Conservation (phyloP, 768 basidiomycete genomes). For the Fistulinella prunicolor region DNA sequence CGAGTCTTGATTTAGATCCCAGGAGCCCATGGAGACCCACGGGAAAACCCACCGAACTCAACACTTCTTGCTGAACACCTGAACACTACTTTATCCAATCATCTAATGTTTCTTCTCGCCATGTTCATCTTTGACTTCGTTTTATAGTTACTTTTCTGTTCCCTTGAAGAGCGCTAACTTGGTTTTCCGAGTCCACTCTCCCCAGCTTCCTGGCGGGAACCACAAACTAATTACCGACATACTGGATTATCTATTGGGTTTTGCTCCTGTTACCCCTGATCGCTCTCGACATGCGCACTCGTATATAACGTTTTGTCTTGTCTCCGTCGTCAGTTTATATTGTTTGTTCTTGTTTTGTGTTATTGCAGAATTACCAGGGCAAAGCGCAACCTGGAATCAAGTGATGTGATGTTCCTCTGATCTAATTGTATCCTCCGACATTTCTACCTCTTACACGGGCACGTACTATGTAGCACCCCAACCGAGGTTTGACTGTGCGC, state of each 20-base stretch:
- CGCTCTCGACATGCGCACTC: slow-evolving; percentile 37
- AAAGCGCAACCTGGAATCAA: no score
- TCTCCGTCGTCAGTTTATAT: slow-evolving; percentile 26
- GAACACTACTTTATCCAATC: slow-evolving; percentile 3
- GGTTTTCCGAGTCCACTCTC: slow-evolving; percentile 17
- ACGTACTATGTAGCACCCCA: no score
- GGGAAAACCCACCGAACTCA: slow-evolving; percentile 19
- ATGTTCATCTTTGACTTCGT: slow-evolving; percentile 20
- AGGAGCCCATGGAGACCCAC: slow-evolving; percentile 34
- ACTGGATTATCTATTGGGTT: slow-evolving; percentile 33
- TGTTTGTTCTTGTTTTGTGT: slow-evolving; percentile 34
- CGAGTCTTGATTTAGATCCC: slow-evolving; percentile 65
- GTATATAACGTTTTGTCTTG: slow-evolving; percentile 35
- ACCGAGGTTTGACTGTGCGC: background rate
- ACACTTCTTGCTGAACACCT: slow-evolving; percentile 17
- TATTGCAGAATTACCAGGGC: no score
- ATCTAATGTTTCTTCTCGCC: slow-evolving; percentile 11
- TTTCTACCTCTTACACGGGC: background rate
- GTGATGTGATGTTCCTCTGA: slow-evolving; percentile 11
- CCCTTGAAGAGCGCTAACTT: slow-evolving; percentile 14
- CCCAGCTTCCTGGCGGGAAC: slow-evolving; percentile 16
- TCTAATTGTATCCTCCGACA: slow-evolving; percentile 10
- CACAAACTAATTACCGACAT: slow-evolving; percentile 27
- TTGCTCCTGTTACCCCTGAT: slow-evolving; percentile 36
- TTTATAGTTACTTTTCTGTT: slow-evolving; percentile 18